Base-by-base conservation (phyloP, 2,329 filamentous ascomycete genomes). In the Aspergillus pseudoviridinutans region DNA sequence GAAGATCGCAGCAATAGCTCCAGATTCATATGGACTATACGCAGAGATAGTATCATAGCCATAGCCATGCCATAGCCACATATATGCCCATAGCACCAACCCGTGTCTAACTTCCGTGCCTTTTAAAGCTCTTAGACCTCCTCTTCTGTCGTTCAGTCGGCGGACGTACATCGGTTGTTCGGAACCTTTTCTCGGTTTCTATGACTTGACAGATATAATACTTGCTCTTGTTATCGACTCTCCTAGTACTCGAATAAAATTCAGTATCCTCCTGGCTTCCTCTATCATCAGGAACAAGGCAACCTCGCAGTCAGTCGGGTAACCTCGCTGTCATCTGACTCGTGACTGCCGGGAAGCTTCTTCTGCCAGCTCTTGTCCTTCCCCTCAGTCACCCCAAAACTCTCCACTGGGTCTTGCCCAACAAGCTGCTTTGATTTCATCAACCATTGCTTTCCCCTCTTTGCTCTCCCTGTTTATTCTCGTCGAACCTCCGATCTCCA, bases 401-500 rank as follows among this genome's bases (percentile, higher is more conserved):
- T 38, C 32, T 38, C 32, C 14, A 17, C 32, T 38, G 14, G 32
- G 32, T 38, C 44, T 14, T 25, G 44, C 20, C 44, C 44, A 47
- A 47, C 44, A 47, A 22, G 20, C 22, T 47, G 44, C 44, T 47
- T 12, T 1, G 20, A 25, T 4, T 47, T 47, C 24, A 47, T 47
- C 50, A 10, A 49, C 10, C 28, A 25, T 24, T 41, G 35, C 38
- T 57, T 46, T 53, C 29, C 49, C 52, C 29, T 53, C 28, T 22
- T 53, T 53, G 44, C 52, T 53, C 54, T 46, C 55, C 54, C 25
- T 42, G 49, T 50, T 25, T 53, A 35, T 38, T 55, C 53, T 50
- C 50, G 35, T 52, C 51, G 14, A 56, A 25, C 59, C 58, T 32
- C 52, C 55, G 49, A 53, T 63, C 58, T 57, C 62, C 54, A 51